Percentiles rank a stretch among this genome's conserved stretches.
Conservation (phyloP, 2,329 filamentous ascomycete species). For the Teratosphaeria destructans region DNA sequence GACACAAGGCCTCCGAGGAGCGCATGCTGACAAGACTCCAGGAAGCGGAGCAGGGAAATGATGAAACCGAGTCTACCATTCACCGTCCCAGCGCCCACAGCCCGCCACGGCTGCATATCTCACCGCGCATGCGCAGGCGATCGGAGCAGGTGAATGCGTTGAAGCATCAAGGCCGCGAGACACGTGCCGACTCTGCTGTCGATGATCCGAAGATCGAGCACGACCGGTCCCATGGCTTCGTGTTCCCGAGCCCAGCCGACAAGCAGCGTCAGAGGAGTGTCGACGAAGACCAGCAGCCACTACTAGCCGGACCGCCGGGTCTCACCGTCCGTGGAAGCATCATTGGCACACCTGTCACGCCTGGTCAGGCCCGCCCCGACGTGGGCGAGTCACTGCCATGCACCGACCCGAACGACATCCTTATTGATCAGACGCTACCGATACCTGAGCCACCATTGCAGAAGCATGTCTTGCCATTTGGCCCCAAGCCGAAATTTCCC, state of each 20-base stretch:
- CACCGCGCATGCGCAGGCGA: not conserved
- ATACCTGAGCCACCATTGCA: not conserved
- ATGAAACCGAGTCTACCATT: not conserved
- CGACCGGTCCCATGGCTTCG: not conserved
- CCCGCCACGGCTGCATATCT: not conserved
- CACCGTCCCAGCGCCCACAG: too few relatives aligned
- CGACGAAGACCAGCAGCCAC: not conserved
- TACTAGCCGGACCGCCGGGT: not conserved
- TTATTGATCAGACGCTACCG: not conserved
- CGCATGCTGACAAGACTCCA: not conserved
- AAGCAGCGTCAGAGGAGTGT: not conserved
- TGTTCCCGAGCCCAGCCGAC: not conserved
- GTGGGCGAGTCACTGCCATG: not conserved
- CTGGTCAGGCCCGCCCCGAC: not conserved
- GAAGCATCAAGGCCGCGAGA: slow-evolving; percentile 5
- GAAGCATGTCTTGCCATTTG: not conserved
- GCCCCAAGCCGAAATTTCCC: not conserved
- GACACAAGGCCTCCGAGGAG: too few relatives aligned
- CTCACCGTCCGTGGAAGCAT: not conserved
- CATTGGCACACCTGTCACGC: not conserved
- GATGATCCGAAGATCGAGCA: not conserved
- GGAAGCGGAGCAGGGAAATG: not conserved
- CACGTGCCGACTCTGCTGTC: slow-evolving; percentile 7
- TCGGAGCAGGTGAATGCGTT: not conserved
- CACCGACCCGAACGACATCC: not conserved